Percentiles rank a stretch among this genome's conserved stretches.
Conservation (phyloP, 1,284 basidiomycete species). For the Microbotryum violaceum region DNA sequence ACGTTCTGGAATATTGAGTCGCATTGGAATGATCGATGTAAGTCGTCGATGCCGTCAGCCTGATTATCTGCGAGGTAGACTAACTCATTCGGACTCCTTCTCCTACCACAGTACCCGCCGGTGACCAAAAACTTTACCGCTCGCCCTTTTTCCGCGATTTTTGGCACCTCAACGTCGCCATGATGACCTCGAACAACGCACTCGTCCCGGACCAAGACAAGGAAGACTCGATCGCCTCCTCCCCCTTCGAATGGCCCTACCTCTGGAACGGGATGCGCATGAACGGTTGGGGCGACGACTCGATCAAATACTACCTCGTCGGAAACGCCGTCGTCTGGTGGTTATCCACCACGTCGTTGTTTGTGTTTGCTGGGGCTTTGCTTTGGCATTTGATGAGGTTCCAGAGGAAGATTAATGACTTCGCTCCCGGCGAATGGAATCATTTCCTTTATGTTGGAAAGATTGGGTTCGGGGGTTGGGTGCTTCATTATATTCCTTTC, state of each 20-base stretch:
- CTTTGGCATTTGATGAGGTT: slow-evolving; percentile 68
- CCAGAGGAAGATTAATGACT: slow-evolving; percentile 85
- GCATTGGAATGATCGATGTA: slow-evolving; percentile 87
- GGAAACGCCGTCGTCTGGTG: slow-evolving; percentile 93
- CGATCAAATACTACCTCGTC: slow-evolving; percentile 87
- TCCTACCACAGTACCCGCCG: slow-evolving; percentile 61
- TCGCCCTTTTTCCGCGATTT: slow-evolving; percentile 95
- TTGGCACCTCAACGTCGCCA: slow-evolving; percentile 96
- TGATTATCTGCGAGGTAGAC: not conserved
- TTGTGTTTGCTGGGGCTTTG: slow-evolving; percentile 52
- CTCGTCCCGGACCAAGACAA: slow-evolving; percentile 95
- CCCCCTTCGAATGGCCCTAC: slow-evolving; percentile 89
- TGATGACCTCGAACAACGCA: slow-evolving; percentile 99
- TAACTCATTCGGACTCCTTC: slow-evolving; percentile 7
- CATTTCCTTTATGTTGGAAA: slow-evolving; percentile 91
- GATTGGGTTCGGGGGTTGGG: slow-evolving; percentile 85
- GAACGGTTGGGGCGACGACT: slow-evolving; percentile 89
- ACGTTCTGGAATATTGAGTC: slow-evolving; percentile 98
- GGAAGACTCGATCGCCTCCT: slow-evolving; percentile 89
- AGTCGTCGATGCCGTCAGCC: slow-evolving; percentile 40
- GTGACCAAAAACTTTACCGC: slow-evolving; percentile 70
- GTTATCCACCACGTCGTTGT: slow-evolving; percentile 63
- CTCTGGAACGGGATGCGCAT: slow-evolving; percentile 81
- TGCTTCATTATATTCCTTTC: slow-evolving; percentile 89
- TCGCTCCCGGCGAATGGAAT: slow-evolving; percentile 85